These are phyloP conservation scores for Wickerhamiella azyma DNA, from an alignment of 805 yeast species.

Conservation along the genomic window DNA sequence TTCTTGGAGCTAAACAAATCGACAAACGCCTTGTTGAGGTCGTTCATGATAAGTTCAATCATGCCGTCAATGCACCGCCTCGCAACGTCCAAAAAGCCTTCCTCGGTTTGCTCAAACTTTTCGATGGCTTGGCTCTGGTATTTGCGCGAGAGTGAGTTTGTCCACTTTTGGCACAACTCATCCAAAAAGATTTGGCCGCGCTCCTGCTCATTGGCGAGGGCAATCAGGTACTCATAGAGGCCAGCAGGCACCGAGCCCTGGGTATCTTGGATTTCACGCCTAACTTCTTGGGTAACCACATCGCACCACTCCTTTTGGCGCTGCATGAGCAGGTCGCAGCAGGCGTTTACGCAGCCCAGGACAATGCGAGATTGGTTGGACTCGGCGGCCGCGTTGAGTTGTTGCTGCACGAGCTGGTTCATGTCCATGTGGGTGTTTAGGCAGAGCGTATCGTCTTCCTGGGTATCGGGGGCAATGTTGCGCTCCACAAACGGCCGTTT, in stretches of 20 bases:
- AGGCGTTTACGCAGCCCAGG: constrained; percentile 62
- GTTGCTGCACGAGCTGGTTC: constrained; percentile 75
- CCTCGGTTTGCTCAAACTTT: constrained; percentile 50
- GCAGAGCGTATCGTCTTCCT: constrained; percentile 49
- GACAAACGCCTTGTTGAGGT: constrained; percentile 47
- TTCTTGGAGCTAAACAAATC: constrained; percentile 43
- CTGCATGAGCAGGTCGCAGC: constrained; percentile 43
- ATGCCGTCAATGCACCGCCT: constrained; percentile 45
- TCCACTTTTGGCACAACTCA: constrained; percentile 51
- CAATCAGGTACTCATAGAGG: constrained; percentile 63
- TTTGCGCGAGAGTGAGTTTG: constrained; percentile 49
- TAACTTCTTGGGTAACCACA: constrained; percentile 33
- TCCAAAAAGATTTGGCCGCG: constrained; percentile 57
- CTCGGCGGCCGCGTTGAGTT: constrained; percentile 75
- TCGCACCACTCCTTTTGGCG: constrained; percentile 52
- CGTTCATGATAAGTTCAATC: constrained; percentile 54
- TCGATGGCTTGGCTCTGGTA: constrained; percentile 47
- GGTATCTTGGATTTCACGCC: constrained; percentile 23
- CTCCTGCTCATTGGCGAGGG: constrained; percentile 74
- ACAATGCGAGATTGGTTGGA: constrained; percentile 69
- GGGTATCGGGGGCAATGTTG: constrained; percentile 57
- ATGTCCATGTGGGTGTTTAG: constrained; percentile 69
- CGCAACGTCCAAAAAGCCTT: constrained; percentile 66
- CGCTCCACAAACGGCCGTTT: constrained; percentile 49
- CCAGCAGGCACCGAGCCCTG: constrained; percentile 51